Conservation (phyloP, 345 rosid species). For the Acer negundo region DNA sequence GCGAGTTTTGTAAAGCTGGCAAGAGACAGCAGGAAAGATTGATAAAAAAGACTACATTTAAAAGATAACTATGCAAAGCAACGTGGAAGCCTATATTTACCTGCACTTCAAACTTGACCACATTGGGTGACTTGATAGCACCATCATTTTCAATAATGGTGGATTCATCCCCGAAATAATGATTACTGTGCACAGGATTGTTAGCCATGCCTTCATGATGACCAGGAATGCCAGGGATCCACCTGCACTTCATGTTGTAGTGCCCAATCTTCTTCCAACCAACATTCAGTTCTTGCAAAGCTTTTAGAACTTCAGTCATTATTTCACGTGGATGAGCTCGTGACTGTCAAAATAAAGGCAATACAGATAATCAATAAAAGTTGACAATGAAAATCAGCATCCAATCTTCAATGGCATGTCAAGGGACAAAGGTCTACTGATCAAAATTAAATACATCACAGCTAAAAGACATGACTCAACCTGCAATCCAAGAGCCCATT, state of each 20-base stretch:
- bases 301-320: conserved; percentile 84
- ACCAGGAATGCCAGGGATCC: conserved; percentile 64
- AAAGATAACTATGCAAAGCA: neutral
- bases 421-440: neutral
- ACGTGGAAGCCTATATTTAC: conserved; percentile 36
- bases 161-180: conserved; percentile 71
- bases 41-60: neutral
- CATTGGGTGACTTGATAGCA: conserved; percentile 46
- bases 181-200: conserved; percentile 49
- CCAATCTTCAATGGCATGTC: neutral
- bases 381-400: neutral
- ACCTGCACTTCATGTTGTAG: conserved; percentile 94
- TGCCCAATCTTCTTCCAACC: conserved; percentile 97
- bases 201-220: conserved; percentile 68
- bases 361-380: neutral
- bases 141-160: conserved; percentile 59
- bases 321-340: conserved; percentile 88
- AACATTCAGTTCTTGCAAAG: conserved; percentile 81
- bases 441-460: neutral
- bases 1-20: conserved; percentile 86
- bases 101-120: conserved; percentile 94
- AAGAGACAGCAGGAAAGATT: neutral
- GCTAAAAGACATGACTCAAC: conserved; percentile 35
- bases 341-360: conserved; percentile 51
- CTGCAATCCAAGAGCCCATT: conserved; percentile 98